Percentiles rank a stretch among this genome's conserved stretches.
phyloP scores from a whole-genome alignment of 768 basidiomycete genomes.

The Russula emetica region DNA sequence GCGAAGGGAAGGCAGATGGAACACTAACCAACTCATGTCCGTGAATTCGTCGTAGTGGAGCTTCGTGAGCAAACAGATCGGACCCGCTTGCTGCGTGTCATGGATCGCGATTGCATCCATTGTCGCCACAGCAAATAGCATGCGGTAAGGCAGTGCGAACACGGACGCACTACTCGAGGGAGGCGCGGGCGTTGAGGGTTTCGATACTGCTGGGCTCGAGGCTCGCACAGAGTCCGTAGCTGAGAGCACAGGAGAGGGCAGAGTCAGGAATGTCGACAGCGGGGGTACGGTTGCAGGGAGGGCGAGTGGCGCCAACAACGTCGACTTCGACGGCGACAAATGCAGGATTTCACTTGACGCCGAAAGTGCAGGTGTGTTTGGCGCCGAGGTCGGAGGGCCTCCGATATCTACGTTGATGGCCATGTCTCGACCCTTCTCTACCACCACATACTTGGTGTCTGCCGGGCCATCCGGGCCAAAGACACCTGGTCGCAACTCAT shows the following conservation, averaged over 20 bases:
- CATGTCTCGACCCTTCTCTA: constrained; percentile 67
- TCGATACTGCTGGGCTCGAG: constrained; percentile 25
- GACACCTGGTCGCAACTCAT: constrained; percentile 74
- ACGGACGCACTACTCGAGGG: constrained; percentile 51
- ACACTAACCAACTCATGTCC: constrained; percentile 85
- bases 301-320: constrained; percentile 26
- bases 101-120: constrained; percentile 95
- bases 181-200: constrained; percentile 55
- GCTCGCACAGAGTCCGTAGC: constrained; percentile 42
- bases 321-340: constrained; percentile 28
- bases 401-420: constrained; percentile 52
- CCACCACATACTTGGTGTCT: constrained; percentile 52
- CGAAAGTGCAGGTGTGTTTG: constrained; percentile 21
- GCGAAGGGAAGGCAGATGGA: neutral
- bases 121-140: constrained; percentile 93
- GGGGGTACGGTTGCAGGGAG: constrained; percentile 15
- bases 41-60: constrained; percentile 98
- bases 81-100: constrained; percentile 93
- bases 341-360: constrained; percentile 22
- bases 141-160: constrained; percentile 87
- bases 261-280: constrained; percentile 16
- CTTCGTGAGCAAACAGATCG: constrained; percentile 87
- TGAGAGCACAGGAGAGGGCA: constrained; percentile 52
- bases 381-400: constrained; percentile 16
- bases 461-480: constrained; percentile 34